These are phyloP conservation scores for Bruguiera hainesii DNA, from an alignment of 441 rosid species.

Conservation along the genomic window DNA sequence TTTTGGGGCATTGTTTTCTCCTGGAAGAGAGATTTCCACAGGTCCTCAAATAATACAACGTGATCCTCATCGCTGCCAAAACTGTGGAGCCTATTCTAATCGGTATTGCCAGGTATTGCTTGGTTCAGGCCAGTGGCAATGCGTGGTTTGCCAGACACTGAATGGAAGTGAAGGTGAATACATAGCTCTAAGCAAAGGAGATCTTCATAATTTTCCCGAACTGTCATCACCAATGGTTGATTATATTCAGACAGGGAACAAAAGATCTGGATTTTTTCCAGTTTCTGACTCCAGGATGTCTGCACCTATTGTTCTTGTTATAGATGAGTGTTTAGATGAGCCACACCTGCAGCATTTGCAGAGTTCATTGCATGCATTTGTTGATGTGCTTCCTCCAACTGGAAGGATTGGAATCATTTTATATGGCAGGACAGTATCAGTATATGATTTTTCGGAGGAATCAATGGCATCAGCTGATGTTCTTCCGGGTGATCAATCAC, in stretches of 20 bases:
- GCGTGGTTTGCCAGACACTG: conserved; percentile 66
- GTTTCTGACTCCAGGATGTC: conserved; percentile 83
- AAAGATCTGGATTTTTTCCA: conserved; percentile 78
- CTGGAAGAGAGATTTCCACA: conserved; percentile 77
- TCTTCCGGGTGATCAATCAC: conserved; percentile 85
- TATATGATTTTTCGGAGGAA: conserved; percentile 90
- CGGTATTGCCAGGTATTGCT: conserved; percentile 71
- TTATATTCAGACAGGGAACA: conserved; percentile 83
- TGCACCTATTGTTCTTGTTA: conserved; percentile 84
- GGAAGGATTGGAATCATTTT: conserved; percentile 81
- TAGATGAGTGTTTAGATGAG: conserved; percentile 96
- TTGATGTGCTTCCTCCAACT: conserved; percentile 71
- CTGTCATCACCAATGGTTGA: conserved; percentile 76
- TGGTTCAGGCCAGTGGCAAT: conserved; percentile 98
- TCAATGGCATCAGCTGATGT: conserved; percentile 94
- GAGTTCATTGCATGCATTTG: conserved; percentile 93
- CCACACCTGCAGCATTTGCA: conserved; percentile 91
- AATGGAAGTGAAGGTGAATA: conserved; percentile 92
- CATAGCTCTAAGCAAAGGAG: conserved; percentile 67
- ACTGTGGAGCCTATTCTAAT: conserved; percentile 92
- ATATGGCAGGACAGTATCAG: conserved; percentile 82
- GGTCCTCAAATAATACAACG: conserved; percentile 82
- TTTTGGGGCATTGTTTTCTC: conserved; percentile 91
- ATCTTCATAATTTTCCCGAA: conserved; percentile 66
- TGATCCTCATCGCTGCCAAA: conserved; percentile 79